Evolutionary conservation across 768 basidiomycete species (phyloP).

Genomic region (Leccinum disarticulatum): DNA sequence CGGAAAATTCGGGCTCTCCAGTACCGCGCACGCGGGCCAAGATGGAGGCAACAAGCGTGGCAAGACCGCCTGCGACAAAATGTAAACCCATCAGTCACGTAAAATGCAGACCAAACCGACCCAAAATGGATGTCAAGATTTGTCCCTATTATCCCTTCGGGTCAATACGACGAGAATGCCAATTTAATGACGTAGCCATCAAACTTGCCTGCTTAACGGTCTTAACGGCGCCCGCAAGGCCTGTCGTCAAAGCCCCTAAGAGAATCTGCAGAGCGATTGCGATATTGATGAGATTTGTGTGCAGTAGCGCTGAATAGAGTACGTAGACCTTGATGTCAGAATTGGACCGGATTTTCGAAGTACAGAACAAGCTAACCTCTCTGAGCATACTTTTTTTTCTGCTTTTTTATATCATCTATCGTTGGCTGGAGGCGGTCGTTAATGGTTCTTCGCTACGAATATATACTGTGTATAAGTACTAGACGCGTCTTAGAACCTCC

Average conservation of each 20-base stretch:
- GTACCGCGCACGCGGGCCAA: constrained; percentile 69
- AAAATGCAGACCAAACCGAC: constrained; percentile 19
- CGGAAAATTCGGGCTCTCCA: constrained; percentile 65
- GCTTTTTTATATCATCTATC: constrained; percentile 43
- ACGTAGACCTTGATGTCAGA: constrained; percentile 3
- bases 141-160: constrained; percentile 18
- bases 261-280: constrained; percentile 65
- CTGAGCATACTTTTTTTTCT: constrained; percentile 45
- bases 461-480: background rate
- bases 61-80: constrained; percentile 48
- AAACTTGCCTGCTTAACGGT: constrained; percentile 42
- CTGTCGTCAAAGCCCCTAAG: constrained; percentile 67
- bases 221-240: constrained; percentile 49
- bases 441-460: constrained; percentile 31
- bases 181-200: no score
- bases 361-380: constrained; percentile 38
- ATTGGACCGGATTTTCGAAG: constrained; percentile 1
- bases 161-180: background rate
- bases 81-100: background rate
- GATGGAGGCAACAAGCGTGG: constrained; percentile 70
- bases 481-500: background rate
- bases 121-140: constrained; percentile 42
- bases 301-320: constrained; percentile 8
- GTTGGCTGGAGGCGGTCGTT: constrained; percentile 57
- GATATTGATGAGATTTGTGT: constrained; percentile 37